Evolutionary conservation across 1,284 basidiomycete species (phyloP).

Genomic region (Taiwanofungus camphoratus): DNA sequence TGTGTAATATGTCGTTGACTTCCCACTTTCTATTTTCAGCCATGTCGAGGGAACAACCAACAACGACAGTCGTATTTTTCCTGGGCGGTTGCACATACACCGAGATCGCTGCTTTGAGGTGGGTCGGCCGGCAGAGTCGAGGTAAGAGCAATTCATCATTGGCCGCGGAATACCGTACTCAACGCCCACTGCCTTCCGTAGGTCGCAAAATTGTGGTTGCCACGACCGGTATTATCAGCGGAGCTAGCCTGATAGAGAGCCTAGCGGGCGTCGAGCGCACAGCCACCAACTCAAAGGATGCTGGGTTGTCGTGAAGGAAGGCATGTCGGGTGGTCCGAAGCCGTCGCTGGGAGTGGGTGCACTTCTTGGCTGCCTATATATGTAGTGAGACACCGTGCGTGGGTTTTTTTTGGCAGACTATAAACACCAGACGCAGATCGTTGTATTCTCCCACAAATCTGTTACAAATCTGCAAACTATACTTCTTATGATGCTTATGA

Average conservation of each 20-base stretch:
- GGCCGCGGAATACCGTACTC: conserved; percentile 4
- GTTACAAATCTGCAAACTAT: conserved; percentile 2
- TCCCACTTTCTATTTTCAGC: conserved; percentile 34
- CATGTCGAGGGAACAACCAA: conserved; percentile 45
- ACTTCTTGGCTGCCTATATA: background rate
- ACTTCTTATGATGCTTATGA: conserved; percentile 10
- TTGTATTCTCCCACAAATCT: conserved; percentile 2
- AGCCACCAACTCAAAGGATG: conserved; percentile 26
- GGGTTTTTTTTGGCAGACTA: background rate
- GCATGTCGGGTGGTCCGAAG: too few relatives aligned
- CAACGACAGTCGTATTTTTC: conserved; percentile 94
- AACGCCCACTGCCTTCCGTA: background rate
- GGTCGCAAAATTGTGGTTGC: conserved; percentile 83
- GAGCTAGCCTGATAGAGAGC: conserved; percentile 64
- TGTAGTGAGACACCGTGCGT: background rate
- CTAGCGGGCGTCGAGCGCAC: conserved; percentile 43
- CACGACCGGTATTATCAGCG: conserved; percentile 85
- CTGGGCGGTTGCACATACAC: conserved; percentile 98
- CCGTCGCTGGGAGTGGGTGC: background rate
- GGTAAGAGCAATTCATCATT: too few relatives aligned
- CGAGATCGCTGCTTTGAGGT: conserved; percentile 91
- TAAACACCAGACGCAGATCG: conserved; percentile 7
- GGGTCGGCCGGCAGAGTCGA: conserved; percentile 80
- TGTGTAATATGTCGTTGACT: too few relatives aligned
- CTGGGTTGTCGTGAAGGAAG: conserved; percentile 22